Conservation (phyloP, 2,329 filamentous ascomycete genomes). For the Phoma sp. region DNA sequence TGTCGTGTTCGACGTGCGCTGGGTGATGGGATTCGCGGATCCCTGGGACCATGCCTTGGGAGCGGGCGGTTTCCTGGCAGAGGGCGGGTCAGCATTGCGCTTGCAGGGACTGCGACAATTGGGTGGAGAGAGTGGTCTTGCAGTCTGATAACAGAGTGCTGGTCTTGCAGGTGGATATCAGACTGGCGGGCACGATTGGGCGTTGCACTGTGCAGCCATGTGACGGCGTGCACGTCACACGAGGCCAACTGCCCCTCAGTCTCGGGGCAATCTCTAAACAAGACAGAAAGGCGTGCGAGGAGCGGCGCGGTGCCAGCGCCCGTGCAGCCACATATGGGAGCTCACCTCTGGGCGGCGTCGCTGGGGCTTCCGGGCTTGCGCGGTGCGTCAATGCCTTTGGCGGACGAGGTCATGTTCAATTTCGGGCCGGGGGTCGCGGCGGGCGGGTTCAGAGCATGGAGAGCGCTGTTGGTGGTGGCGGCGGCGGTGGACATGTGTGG, state of each 20-base stretch:
- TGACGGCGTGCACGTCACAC: constrained; percentile 45
- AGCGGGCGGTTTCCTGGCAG: constrained; percentile 57
- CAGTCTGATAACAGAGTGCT: constrained; percentile 9
- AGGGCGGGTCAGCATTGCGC: constrained; percentile 35
- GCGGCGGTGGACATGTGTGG: constrained; percentile 46
- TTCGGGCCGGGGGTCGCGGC: constrained; percentile 50
- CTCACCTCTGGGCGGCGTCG: constrained; percentile 64
- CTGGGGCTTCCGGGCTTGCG: constrained; percentile 65
- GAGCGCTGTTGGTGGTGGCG: constrained; percentile 39
- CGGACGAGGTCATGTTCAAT: constrained; percentile 58
- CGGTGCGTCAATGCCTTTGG: constrained; percentile 60
- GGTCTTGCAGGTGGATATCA: constrained; percentile 1
- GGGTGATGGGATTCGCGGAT: constrained; percentile 66
- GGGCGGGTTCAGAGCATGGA: constrained; percentile 46
- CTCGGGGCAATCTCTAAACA: too few relatives aligned
- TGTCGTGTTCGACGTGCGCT: constrained; percentile 58
- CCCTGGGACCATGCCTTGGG: constrained; percentile 69
- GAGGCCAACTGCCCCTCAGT: too few relatives aligned
- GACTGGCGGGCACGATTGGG: constrained; percentile 22
- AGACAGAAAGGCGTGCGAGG: background rate
- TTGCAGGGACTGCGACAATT: too few relatives aligned
- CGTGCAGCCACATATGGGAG: background rate
- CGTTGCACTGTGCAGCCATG: constrained; percentile 46
- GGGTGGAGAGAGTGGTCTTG: background rate
- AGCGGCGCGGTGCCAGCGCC: background rate